Evolutionary conservation across 176 grass and related monocot genomes (phyloP), one percentile per base, ranked within the genome.

Genomic region (Stipa capillata): DNA sequence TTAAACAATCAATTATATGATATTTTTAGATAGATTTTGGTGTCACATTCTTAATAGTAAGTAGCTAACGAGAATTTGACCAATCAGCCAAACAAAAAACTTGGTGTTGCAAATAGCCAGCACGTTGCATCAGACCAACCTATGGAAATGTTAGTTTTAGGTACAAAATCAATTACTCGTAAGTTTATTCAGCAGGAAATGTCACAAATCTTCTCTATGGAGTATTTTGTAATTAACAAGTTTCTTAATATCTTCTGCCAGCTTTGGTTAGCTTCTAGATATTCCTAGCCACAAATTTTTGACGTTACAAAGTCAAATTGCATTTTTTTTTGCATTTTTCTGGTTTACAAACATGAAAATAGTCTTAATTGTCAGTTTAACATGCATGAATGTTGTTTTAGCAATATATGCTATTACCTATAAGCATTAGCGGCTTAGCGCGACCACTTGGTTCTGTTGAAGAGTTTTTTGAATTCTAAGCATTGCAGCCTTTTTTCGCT

Each of bases 21-120:
- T 24, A 68, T 74, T 69, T 86, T 79, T 1, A 49, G 49, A 43
- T 53, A 42, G 10, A 70, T 34, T 76, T 14, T 58, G n/a, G 72
- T 61, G 5, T 50, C 44, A 69, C 33, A 68, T 58, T 65, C 15
- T 67, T 59, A 32, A 20, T 74, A 79, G 13, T 5, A n/a, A n/a
- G n/a, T n/a, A n/a, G n/a, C n/a, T n/a, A n/a, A n/a, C 9, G 41
- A 34, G n/a, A n/a, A n/a, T n/a, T n/a, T n/a, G n/a, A 29, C 25
- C 5, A 75, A 45, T 29, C 5, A 78, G 14, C 11, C 0, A 62
- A 72, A 81, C 13, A 43, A 34, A 79, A 69, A 36, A 45, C 6
- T 52, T 14, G 9, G 36, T 69, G 27, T 48, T 74, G 24, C 37
- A 41, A 75, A 62, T 69, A 20, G 33, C 5, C 25, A 29, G 16